Evolutionary conservation across 176 grass and related monocot species (phyloP).

Genomic region (Avena atlantica): DNA sequence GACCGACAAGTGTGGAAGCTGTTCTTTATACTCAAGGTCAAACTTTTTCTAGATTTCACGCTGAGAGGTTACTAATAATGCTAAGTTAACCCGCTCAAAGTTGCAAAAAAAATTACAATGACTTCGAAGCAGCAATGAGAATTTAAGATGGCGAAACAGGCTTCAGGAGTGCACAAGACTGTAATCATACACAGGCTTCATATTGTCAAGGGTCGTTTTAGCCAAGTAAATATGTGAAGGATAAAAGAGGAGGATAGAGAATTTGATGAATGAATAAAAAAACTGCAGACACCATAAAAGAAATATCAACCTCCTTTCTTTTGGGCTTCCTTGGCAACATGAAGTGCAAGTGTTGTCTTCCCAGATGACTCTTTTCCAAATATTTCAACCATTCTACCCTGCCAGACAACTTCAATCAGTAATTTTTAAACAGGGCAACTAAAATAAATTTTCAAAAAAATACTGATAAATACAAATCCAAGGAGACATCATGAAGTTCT

Average conservation of each 20-base stretch:
- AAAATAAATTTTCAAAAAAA: conserved; percentile 6
- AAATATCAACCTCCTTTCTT: conserved; percentile 78
- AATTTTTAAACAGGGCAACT: conserved; percentile 28
- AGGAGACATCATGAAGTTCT: not conserved
- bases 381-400: conserved; percentile 99
- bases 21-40: not conserved
- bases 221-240: not conserved
- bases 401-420: conserved; percentile 38
- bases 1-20: not conserved
- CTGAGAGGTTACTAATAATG: conserved; percentile 11
- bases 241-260: not conserved
- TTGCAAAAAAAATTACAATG: not conserved
- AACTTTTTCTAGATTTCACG: not conserved
- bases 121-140: not conserved
- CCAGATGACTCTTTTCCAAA: conserved; percentile 92
- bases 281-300: conserved; percentile 5
- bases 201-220: not conserved
- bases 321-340: conserved; percentile 94
- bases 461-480: not conserved
- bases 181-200: conserved; percentile 4
- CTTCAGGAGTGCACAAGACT: conserved; percentile 12
- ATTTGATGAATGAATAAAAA: not conserved
- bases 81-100: not conserved
- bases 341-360: conserved; percentile 96
- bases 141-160: conserved; percentile 16